A percentile compares a stretch with the other conserved stretches of the same genome.
These are phyloP conservation scores for Serpula lacrymans DNA, from an alignment of 768 basidiomycete species.

Conservation along the genomic window DNA sequence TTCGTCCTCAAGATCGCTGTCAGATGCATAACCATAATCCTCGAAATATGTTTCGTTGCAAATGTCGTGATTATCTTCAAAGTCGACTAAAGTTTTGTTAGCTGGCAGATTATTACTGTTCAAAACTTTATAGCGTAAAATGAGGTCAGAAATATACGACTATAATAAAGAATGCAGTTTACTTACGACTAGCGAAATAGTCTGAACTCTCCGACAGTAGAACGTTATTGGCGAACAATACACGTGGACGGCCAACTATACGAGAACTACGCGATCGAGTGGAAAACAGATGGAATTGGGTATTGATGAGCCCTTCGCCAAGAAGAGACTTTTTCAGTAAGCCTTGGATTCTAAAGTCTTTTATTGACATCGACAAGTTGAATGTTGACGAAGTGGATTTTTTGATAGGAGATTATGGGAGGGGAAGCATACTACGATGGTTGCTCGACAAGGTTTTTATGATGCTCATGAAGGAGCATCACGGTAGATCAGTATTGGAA, in stretches of 20 bases:
- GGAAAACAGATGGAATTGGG: conserved; percentile 28
- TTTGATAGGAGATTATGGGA: no score
- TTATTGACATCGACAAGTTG: no score
- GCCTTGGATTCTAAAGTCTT: conserved; percentile 14
- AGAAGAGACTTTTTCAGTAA: conserved; percentile 22
- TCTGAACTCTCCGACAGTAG: conserved; percentile 23
- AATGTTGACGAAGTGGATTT: no score
- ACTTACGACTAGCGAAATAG: conserved; percentile 26
- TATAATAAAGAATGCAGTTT: background rate
- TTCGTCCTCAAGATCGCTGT: conserved; percentile 34
- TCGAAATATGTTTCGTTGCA: conserved; percentile 6
- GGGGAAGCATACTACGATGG: no score
- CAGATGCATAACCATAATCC: conserved; percentile 29
- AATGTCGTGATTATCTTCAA: conserved; percentile 11
- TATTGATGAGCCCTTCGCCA: conserved; percentile 25
- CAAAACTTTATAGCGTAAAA: conserved; percentile 11
- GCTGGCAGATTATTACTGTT: conserved; percentile 2
- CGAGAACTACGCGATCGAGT: conserved; percentile 12
- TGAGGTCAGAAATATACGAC: conserved; percentile 1
- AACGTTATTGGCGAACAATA: conserved; percentile 24
- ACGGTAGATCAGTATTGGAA: no score
- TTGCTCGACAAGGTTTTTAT: no score
- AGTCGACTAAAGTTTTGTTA: conserved; percentile 11
- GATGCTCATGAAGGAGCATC: no score
- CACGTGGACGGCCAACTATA: conserved; percentile 14